Evolutionary conservation across 441 rosid species (phyloP).

Genomic region (Omphalea diandra): DNA sequence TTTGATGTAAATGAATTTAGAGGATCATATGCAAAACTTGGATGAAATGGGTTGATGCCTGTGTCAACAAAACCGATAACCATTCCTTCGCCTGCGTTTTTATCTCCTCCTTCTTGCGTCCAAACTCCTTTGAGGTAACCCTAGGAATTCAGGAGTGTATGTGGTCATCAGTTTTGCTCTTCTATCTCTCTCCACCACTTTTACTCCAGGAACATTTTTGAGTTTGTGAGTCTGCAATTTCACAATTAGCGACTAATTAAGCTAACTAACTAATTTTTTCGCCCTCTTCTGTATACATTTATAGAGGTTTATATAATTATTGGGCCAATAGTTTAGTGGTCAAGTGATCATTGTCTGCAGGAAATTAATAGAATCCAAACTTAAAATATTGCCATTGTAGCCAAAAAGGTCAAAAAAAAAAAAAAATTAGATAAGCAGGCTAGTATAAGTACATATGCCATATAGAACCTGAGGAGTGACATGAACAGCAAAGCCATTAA

Average conservation of each 20-base stretch:
- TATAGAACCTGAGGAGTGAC: slow-evolving; percentile 39
- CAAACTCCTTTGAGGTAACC: slow-evolving; percentile 57
- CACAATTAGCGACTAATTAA: not conserved
- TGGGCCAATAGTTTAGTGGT: too few relatives aligned
- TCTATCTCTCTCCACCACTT: slow-evolving; percentile 75
- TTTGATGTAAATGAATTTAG: slow-evolving; percentile 38
- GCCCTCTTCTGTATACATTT: too few relatives aligned
- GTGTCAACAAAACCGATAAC: slow-evolving; percentile 82
- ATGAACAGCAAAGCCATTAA: slow-evolving; percentile 61
- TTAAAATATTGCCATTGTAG: too few relatives aligned
- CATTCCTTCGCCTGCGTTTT: slow-evolving; percentile 67
- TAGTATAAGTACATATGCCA: too few relatives aligned
- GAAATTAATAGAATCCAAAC: too few relatives aligned
- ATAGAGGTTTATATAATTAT: too few relatives aligned
- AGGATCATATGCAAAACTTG: slow-evolving; percentile 58
- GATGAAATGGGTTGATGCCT: slow-evolving; percentile 77
- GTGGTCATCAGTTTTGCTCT: slow-evolving; percentile 88
- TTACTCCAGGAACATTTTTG: slow-evolving; percentile 45
- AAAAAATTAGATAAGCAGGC: too few relatives aligned
- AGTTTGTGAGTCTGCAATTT: slow-evolving; percentile 65
- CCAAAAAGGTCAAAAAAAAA: too few relatives aligned
- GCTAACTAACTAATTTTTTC: too few relatives aligned
- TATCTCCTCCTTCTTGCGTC: slow-evolving; percentile 47
- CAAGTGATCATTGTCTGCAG: too few relatives aligned
- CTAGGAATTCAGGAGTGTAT: slow-evolving; percentile 73